Evolutionary conservation across 2,329 filamentous ascomycete species (phyloP).

Genomic region (Phoma sp.): DNA sequence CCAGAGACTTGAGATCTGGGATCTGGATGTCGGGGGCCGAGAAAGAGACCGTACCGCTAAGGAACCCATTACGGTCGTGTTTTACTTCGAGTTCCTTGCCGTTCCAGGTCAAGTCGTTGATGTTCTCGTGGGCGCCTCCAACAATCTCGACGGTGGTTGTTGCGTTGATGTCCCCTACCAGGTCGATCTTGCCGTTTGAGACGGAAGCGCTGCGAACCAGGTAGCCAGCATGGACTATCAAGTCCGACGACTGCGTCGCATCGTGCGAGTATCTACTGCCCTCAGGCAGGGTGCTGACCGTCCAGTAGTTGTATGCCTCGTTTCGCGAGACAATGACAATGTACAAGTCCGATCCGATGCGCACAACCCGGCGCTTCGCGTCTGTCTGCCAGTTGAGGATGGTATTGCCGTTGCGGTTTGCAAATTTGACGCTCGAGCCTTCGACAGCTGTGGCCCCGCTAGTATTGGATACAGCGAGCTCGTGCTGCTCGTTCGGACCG

Average conservation of each 20-base stretch:
- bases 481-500: slow-evolving; percentile 65
- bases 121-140: slow-evolving; percentile 59
- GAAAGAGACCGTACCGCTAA: slow-evolving; percentile 60
- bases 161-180: slow-evolving; percentile 73
- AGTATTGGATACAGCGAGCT: slow-evolving; percentile 58
- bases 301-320: slow-evolving; percentile 71
- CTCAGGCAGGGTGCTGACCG: slow-evolving; percentile 47
- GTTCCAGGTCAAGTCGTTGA: slow-evolving; percentile 65
- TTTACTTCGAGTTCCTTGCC: slow-evolving; percentile 50
- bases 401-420: slow-evolving; percentile 50
- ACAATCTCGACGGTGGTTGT: slow-evolving; percentile 73
- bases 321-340: slow-evolving; percentile 67
- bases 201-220: slow-evolving; percentile 65
- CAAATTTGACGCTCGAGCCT: slow-evolving; percentile 46
- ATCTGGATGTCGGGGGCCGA: slow-evolving; percentile 57
- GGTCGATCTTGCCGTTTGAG: slow-evolving; percentile 60
- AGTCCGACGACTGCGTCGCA: slow-evolving; percentile 21
- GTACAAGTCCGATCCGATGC: slow-evolving; percentile 55
- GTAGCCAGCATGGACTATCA: slow-evolving; percentile 68
- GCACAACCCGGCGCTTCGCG: slow-evolving; percentile 55
- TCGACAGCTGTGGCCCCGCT: slow-evolving; percentile 41
- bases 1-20: slow-evolving; percentile 62
- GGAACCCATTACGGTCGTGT: slow-evolving; percentile 53
- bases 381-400: slow-evolving; percentile 62
- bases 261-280: slow-evolving; percentile 22